Evolutionary conservation across 768 basidiomycete genomes (phyloP).

Genomic region (Kwoniella sp.): DNA sequence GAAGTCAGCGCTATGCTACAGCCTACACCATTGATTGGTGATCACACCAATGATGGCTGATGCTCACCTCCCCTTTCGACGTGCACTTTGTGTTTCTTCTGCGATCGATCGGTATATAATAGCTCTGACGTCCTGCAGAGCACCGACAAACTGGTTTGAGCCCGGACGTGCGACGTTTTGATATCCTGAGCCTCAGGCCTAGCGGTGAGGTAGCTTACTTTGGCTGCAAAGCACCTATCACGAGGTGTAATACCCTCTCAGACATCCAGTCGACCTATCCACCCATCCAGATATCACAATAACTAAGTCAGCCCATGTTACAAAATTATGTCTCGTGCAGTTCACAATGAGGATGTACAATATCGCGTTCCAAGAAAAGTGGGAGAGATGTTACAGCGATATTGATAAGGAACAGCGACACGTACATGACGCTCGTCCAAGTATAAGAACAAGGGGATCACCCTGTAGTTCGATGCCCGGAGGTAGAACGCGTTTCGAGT

Average conservation of each 20-base stretch:
- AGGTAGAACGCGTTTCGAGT: conserved; percentile 80
- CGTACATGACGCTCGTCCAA: conserved; percentile 79
- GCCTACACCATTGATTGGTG: conserved; percentile 8
- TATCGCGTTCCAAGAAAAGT: no score
- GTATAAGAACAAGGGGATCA: conserved; percentile 83
- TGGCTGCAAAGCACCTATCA: conserved; percentile 76
- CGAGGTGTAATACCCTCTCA: conserved; percentile 74
- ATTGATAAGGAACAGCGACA: no score
- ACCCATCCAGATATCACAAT: no score
- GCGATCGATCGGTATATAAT: conserved; percentile 30
- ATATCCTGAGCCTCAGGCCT: no score
- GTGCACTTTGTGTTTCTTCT: conserved; percentile 74
- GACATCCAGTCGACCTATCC: conserved; percentile 79
- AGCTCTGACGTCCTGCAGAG: conserved; percentile 54
- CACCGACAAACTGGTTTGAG: conserved; percentile 49
- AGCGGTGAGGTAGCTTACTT: no score
- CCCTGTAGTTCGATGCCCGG: conserved; percentile 70
- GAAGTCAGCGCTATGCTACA: no score
- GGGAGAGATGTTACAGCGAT: no score
- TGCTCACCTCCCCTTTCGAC: conserved; percentile 80
- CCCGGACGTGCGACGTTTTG: no score
- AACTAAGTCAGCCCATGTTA: background rate
- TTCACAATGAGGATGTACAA: no score
- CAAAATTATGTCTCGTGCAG: background rate
- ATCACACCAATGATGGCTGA: background rate